phyloP scores from a whole-genome alignment of 768 basidiomycete species.

The Zangia roseola region DNA sequence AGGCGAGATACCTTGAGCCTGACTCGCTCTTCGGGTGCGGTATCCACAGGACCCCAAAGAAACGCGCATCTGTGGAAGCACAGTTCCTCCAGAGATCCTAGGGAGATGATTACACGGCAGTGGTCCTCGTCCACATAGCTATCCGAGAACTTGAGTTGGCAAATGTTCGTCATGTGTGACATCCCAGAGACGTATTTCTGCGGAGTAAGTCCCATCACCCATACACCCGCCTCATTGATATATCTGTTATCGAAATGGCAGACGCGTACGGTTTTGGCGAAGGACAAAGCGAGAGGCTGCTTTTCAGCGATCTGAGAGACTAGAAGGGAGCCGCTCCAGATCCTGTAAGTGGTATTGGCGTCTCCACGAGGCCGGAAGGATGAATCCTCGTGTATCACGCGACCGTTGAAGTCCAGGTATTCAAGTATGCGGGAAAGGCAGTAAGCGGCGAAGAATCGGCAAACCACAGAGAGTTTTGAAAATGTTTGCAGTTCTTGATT shows the following conservation, averaged over 20 bases:
- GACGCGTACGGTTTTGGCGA: constrained; percentile 31
- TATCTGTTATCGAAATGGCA: constrained; percentile 12
- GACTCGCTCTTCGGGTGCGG: not conserved
- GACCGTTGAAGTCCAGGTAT: constrained; percentile 23
- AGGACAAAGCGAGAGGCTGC: constrained; percentile 27
- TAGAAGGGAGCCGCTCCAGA: constrained; percentile 9
- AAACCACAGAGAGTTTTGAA: constrained; percentile 38
- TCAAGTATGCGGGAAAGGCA: constrained; percentile 41
- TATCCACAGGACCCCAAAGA: not conserved
- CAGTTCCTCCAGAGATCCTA: constrained; percentile 16
- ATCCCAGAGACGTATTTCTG: constrained; percentile 6
- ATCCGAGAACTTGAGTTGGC: constrained; percentile 4
- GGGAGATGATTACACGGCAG: constrained; percentile 12
- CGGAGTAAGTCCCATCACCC: not conserved
- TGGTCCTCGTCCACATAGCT: constrained; percentile 10
- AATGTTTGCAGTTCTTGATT: constrained; percentile 12
- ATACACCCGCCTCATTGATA: not conserved
- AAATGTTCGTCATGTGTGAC: constrained; percentile 18
- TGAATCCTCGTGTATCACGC: constrained; percentile 14
- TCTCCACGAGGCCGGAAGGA: not conserved
- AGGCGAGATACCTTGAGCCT: constrained; percentile 9
- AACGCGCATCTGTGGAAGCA: constrained; percentile 5
- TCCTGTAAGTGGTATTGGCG: not conserved
- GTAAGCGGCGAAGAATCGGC: constrained; percentile 41
- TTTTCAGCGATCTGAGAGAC: constrained; percentile 29